Evolutionary conservation across 2,329 filamentous ascomycete genomes (phyloP), one percentile per base, ranked within the genome.

Genomic region (Ambrosiella beaveri): DNA sequence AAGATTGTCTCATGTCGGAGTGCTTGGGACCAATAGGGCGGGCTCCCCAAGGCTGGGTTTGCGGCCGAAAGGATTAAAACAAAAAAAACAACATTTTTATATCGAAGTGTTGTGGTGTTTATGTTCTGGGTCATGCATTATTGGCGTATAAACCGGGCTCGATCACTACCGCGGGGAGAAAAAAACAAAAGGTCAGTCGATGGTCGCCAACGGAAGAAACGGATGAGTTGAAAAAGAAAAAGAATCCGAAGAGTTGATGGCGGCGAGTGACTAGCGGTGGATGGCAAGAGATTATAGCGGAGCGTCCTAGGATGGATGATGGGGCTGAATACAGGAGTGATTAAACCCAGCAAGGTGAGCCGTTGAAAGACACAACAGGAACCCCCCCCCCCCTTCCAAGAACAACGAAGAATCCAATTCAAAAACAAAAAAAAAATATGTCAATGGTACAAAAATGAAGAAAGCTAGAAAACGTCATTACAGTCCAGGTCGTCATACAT

Each of bases 401-500:
- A 27, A 27, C 27, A 27, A 27, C 5, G 3, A 27, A 56, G 27
- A 8, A 47, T 47, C 27, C 45, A 37, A 35, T 47, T n/a, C 51
- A 39, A 38, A 39, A 11, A n/a, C 35, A 12, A 56, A 37, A 15
- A 41, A 13, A 35, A 37, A 19, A 19, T 39, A 17, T 44, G 12
- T n/a, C 19, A 19, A 15, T 4, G 40, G 17, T 19, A 44, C 7
- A 40, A 41, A 36, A 15, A 27, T 51, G 27, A 35, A 51, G n/a
- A 41, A 27, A 17, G 39, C 7, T 40, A 39, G 13, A 27, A 44
- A 57, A 54, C 38, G 17, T 57, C 54, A 13, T 47, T 40, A 47
- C 40, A 45, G 36, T 60, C 58, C 52, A 52, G 39, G 50, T 55
- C 49, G 47, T 60, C 47, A 50, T 57, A 44, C 37, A 54, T 57